Conservation (phyloP, 805 yeast species). For the Ogataea degrootiae region DNA sequence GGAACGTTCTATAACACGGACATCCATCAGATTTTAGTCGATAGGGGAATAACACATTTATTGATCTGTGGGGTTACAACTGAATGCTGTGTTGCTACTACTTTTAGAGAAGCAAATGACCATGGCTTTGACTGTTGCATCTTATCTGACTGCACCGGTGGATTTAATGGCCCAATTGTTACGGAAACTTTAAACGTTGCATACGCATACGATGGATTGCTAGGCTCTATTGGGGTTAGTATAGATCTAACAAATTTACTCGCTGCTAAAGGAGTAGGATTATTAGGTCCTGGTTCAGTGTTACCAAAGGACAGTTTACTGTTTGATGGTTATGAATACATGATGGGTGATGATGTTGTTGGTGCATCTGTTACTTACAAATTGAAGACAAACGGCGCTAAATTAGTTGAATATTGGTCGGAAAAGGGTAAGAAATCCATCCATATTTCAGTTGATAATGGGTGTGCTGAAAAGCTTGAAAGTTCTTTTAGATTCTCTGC, state of each 20-base stretch:
- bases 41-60: conserved; percentile 27
- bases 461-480: not conserved
- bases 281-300: not conserved
- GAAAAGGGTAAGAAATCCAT: not conserved
- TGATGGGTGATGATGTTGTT: not conserved
- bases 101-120: conserved; percentile 31
- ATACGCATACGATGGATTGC: conserved; percentile 15
- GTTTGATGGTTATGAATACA: not conserved
- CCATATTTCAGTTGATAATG: not conserved
- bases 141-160: conserved; percentile 13
- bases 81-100: conserved; percentile 31
- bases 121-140: conserved; percentile 28
- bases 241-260: conserved; percentile 3
- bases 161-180: conserved; percentile 11
- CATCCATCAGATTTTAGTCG: conserved; percentile 23
- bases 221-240: conserved; percentile 10
- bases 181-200: conserved; percentile 10
- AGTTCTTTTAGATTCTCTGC: not conserved
- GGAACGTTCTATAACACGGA: conserved; percentile 31
- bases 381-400: not conserved
- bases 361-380: not conserved
- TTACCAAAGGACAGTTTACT: not conserved
- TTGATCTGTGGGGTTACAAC: conserved; percentile 30
- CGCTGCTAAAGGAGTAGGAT: not conserved
- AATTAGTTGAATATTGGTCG: not conserved